Evolutionary conservation across 2,329 filamentous ascomycete genomes (phyloP), one percentile per base, ranked within the genome.

Genomic region (Daldinia sp.): DNA sequence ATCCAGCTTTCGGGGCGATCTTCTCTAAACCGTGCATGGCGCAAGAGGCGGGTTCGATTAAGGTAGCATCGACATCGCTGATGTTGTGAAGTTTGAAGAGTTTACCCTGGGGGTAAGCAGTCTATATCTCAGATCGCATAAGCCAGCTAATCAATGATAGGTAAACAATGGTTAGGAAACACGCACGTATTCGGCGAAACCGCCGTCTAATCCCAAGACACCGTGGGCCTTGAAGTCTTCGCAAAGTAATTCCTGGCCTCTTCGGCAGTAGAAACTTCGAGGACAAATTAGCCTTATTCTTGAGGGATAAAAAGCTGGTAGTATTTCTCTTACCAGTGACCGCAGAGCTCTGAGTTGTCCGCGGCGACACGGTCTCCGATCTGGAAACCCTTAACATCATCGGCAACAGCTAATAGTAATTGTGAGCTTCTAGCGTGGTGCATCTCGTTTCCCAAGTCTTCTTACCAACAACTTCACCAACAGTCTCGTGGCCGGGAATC

Each of bases 1-100:
- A 90, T 33, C 89, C 88, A 67, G 91, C 84, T 75, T 88, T 88
- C 12, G 90, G 89, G 3, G 85, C 83, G 73, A 92, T 92, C 81
- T 90, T 89, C 77, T 92, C 89, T 26, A 92, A 81, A 13, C 89
- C 89, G 76, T 92, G 90, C 69, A 88, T 87, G n/a, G 90, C 90
- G 73, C 90, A 92, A 3, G 89, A 91, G 5, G 90, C 89, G 12
- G 90, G 89, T 79, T 92, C 90, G 54, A 92, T 85, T 12, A 92
- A 85, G 28, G 90, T 91, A 18, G 90, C 90, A 67, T 92, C 89
- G n/a, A 90, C 84, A 74, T 90, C 88, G 35, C 82, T 86, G 41
- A 92, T 83, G 78, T 91, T 90, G 71, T 89, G 79, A 76, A 91
- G 87, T 76, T 87, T 87, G 83, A 91, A 90, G 41, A 91, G 87